These are phyloP conservation scores for Xylaria sp. DNA, from an alignment of 2,329 filamentous ascomycete genomes.

Conservation along the genomic window DNA sequence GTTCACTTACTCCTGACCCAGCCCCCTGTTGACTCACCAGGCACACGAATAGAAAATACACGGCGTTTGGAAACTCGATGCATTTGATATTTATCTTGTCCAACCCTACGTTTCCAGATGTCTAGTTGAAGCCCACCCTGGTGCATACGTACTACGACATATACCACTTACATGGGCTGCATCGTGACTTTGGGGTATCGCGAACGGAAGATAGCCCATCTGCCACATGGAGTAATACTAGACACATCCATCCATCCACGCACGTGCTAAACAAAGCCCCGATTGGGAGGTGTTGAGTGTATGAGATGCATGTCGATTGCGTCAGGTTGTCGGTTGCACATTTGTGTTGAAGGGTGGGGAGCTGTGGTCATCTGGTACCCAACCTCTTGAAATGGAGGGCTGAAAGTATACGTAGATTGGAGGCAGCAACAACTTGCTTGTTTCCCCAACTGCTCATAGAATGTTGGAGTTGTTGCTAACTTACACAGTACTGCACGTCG, in stretches of 20 bases:
- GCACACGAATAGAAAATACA: constrained; percentile 14
- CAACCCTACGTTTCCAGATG: background rate
- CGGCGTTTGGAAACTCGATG: constrained; percentile 9
- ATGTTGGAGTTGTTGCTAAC: background rate
- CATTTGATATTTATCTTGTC: background rate
- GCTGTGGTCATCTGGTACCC: constrained; percentile 30
- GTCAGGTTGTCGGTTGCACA: constrained; percentile 7
- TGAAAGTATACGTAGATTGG: constrained; percentile 6
- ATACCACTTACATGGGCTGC: background rate
- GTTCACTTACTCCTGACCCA: background rate
- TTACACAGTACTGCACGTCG: constrained; percentile 11
- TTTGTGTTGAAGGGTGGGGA: constrained; percentile 5
- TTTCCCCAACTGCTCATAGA: background rate
- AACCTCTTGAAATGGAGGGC: constrained; percentile 16
- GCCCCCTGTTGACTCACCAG: background rate
- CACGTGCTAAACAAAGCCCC: background rate
- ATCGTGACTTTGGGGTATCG: background rate
- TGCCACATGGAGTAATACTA: background rate
- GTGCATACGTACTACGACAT: background rate
- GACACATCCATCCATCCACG: background rate
- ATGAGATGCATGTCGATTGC: constrained; percentile 1
- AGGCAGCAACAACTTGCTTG: constrained; percentile 14
- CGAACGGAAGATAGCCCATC: background rate
- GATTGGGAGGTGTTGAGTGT: constrained; percentile 5
- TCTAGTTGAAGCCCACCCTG: background rate